Conservation (phyloP, 2,329 filamentous ascomycete species). For the Microsporum canis region DNA sequence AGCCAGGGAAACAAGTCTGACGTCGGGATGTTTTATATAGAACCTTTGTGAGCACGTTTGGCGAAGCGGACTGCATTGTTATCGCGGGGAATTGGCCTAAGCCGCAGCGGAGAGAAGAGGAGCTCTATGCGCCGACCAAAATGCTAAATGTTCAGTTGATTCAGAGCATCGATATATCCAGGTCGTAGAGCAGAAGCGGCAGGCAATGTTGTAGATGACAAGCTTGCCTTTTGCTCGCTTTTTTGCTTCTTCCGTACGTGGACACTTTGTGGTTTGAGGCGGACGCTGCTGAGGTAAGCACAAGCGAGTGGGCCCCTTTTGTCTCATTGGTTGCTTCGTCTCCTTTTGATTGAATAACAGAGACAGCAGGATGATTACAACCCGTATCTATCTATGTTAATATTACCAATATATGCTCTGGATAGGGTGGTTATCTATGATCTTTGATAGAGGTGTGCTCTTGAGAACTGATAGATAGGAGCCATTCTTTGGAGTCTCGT, state of each 20-base stretch:
- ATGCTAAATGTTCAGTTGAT: background rate
- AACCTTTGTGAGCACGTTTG: constrained; percentile 41
- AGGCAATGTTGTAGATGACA: background rate
- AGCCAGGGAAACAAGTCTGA: background rate
- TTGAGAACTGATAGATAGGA: too few relatives aligned
- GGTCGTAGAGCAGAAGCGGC: background rate
- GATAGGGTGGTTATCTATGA: background rate
- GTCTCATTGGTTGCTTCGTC: constrained; percentile 22
- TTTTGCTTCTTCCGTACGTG: constrained; percentile 22
- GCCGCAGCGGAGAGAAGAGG: constrained; percentile 30
- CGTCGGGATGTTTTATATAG: constrained; percentile 7
- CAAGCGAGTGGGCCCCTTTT: constrained; percentile 25
- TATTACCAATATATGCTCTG: background rate
- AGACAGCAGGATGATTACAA: background rate
- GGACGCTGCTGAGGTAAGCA: constrained; percentile 11
- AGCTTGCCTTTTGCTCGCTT: constrained; percentile 3
- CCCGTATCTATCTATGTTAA: background rate
- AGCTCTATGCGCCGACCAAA: constrained; percentile 27
- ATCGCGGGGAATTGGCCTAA: constrained; percentile 28
- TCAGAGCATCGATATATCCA: constrained; percentile 2
- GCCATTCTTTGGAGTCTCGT: too few relatives aligned
- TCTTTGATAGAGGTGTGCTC: too few relatives aligned
- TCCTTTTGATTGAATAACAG: background rate
- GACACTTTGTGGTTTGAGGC: constrained; percentile 26
- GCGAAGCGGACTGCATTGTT: constrained; percentile 35